Percentiles rank a stretch among this genome's conserved stretches.
Conservation (phyloP, 371 early-diverging fungal genomes). For the Mortierella sp. region DNA sequence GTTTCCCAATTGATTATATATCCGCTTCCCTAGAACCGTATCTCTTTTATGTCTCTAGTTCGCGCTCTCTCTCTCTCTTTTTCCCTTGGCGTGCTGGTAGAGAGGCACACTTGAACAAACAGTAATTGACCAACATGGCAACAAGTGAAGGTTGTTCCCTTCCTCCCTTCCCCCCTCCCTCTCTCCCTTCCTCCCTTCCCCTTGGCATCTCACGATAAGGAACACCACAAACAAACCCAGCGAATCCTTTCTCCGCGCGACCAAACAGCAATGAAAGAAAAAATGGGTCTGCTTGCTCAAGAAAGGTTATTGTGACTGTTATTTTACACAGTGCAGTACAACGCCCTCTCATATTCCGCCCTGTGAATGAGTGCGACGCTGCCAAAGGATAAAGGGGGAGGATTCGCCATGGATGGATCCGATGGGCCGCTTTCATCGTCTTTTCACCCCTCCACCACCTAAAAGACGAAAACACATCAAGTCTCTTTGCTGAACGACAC, state of each 20-base stretch:
- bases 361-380: background rate
- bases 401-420: slow-evolving; percentile 12
- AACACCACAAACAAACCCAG: background rate
- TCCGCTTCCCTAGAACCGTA: too few species aligned
- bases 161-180: too few species aligned
- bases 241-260: background rate
- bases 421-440: slow-evolving; percentile 58
- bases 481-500: background rate
- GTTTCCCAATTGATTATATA: too few species aligned
- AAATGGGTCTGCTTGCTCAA: background rate
- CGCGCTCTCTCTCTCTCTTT: too few species aligned
- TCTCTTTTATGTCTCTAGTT: too few species aligned
- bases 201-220: background rate
- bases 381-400: background rate
- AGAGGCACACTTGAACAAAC: background rate
- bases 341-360: background rate
- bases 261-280: too few species aligned
- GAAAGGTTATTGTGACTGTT: background rate
- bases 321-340: background rate
- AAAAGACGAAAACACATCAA: slow-evolving; percentile 38
- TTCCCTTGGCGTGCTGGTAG: too few species aligned
- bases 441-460: slow-evolving; percentile 55
- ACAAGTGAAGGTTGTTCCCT: background rate
- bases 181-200: background rate
- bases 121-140: background rate